These are phyloP conservation scores for Zanthoxylum bungeanum DNA, from an alignment of 345 rosid genomes.

Conservation along the genomic window DNA sequence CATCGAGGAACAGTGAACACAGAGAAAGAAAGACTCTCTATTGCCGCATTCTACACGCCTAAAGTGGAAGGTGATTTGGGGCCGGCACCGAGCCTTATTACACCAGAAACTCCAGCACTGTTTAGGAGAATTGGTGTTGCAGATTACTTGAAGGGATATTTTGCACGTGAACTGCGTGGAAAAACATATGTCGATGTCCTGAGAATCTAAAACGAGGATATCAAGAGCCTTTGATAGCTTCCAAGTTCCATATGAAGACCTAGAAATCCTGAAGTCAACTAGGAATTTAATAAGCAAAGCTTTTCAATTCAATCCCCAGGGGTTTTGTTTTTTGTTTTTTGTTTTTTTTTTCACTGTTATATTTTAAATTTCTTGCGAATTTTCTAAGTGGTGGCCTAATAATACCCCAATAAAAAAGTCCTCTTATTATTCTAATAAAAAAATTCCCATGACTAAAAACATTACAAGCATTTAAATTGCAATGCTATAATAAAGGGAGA, in stretches of 20 bases:
- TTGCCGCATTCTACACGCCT: slow-evolving; percentile 4
- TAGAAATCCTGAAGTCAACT: too few species aligned
- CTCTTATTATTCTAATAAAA: too few species aligned
- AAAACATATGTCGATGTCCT: slow-evolving; percentile 4
- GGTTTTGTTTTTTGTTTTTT: too few species aligned
- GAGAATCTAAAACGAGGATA: neutral
- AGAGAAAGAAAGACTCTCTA: slow-evolving; percentile 9
- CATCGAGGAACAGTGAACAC: slow-evolving; percentile 12
- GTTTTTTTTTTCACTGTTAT: too few species aligned
- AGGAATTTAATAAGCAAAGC: too few species aligned
- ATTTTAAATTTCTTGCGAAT: too few species aligned
- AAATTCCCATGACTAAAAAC: too few species aligned
- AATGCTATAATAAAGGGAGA: too few species aligned
- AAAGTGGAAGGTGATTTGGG: neutral
- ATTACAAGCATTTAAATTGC: too few species aligned
- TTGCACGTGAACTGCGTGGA: neutral
- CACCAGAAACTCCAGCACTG: slow-evolving; percentile 3
- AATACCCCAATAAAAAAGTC: too few species aligned
- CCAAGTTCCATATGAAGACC: neutral
- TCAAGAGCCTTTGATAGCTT: neutral
- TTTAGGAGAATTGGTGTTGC: neutral
- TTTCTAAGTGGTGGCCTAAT: too few species aligned
- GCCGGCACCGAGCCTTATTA: slow-evolving; percentile 12
- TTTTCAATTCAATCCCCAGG: too few species aligned
- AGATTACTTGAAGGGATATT: neutral